Percentiles rank a stretch among this genome's conserved stretches.
These are phyloP conservation scores for Fusarium virguliforme DNA, from an alignment of 2,329 filamentous ascomycete species.

Conservation along the genomic window DNA sequence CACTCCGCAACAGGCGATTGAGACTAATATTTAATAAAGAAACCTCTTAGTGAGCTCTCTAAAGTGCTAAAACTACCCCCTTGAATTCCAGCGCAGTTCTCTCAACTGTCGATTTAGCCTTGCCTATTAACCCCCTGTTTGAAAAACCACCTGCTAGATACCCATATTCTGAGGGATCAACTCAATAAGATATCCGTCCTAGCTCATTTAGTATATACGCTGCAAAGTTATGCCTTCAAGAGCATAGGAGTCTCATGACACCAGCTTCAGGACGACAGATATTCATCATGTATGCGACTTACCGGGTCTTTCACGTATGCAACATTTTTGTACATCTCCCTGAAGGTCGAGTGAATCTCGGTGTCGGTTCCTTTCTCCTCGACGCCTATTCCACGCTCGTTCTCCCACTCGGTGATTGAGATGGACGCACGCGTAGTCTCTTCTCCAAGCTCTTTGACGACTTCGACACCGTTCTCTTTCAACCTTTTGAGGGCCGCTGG, in stretches of 20 bases:
- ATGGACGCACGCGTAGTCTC: neutral
- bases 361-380: neutral
- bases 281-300: neutral
- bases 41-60: too few relatives aligned
- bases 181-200: conserved; percentile 11
- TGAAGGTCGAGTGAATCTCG: neutral
- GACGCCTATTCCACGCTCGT: too few relatives aligned
- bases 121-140: too few relatives aligned
- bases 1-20: too few relatives aligned
- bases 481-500: neutral
- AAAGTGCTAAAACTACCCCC: too few relatives aligned
- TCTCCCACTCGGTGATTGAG: neutral
- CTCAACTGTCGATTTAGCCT: too few relatives aligned
- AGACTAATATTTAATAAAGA: too few relatives aligned
- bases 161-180: conserved; percentile 51
- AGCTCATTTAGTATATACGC: neutral
- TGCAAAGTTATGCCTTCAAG: too few relatives aligned
- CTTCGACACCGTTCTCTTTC: neutral
- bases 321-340: neutral
- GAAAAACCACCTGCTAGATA: too few relatives aligned
- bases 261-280: too few relatives aligned
- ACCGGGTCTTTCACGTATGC: conserved; percentile 3
- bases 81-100: too few relatives aligned
- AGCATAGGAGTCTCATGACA: too few relatives aligned
- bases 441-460: neutral